A percentile compares a stretch with the other conserved stretches of the same genome.
Evolutionary conservation across 768 basidiomycete genomes (phyloP).

Genomic region (Mycena latifolia): DNA sequence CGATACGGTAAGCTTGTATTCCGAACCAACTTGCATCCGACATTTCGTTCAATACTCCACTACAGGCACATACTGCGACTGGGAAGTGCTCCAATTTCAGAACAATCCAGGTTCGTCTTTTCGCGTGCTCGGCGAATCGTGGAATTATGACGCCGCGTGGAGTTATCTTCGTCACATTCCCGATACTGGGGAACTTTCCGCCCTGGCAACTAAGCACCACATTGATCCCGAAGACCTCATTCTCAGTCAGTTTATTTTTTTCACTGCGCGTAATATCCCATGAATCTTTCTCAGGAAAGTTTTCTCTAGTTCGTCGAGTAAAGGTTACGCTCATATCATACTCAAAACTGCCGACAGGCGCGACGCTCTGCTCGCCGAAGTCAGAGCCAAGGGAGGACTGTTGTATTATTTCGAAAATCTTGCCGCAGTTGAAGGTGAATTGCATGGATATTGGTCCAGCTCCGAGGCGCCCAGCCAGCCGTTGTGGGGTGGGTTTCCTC

Average conservation of each 20-base stretch:
- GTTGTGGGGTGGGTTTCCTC: slow-evolving; percentile 2
- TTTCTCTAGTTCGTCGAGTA: slow-evolving; percentile 13
- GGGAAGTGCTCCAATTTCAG: background rate
- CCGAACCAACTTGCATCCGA: no score
- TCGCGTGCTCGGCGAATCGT: slow-evolving; percentile 7
- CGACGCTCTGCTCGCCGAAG: background rate
- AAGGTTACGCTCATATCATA: slow-evolving; percentile 3
- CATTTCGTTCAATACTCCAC: no score
- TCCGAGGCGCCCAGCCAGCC: background rate
- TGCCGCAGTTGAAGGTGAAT: slow-evolving; percentile 4
- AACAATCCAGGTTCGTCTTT: background rate
- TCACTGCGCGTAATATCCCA: background rate
- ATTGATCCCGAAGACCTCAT: background rate
- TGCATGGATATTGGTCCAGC: slow-evolving; percentile 14
- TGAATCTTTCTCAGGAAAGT: background rate
- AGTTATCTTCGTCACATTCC: slow-evolving; percentile 10
- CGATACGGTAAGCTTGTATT: no score
- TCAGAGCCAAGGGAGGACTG: background rate
- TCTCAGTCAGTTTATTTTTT: background rate
- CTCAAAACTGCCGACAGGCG: background rate
- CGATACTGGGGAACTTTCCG: slow-evolving; percentile 7
- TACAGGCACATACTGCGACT: slow-evolving; percentile 9
- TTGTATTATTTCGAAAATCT: slow-evolving; percentile 21
- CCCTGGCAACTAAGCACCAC: background rate
- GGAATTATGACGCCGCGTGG: slow-evolving; percentile 1